phyloP scores from a whole-genome alignment of 2,329 filamentous ascomycete species.

The Talaromyces sp. region DNA sequence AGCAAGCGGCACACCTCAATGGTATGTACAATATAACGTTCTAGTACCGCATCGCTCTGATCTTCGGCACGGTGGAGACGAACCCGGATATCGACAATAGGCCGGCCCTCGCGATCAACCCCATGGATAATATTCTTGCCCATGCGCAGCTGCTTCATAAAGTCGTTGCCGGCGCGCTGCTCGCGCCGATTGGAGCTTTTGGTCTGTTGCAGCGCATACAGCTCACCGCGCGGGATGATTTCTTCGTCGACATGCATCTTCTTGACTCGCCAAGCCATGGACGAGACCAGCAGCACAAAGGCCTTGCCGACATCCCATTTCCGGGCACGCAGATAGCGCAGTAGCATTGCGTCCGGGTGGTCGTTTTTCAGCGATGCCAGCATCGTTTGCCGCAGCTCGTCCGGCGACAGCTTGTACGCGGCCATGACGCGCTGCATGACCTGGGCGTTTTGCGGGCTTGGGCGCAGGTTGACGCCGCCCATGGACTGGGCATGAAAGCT shows the following conservation, averaged over 20 bases:
- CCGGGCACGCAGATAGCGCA: slow-evolving; percentile 75
- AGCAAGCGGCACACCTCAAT: slow-evolving; percentile 90
- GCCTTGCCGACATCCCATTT: slow-evolving; percentile 94
- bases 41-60: slow-evolving; percentile 73
- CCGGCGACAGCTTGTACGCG: slow-evolving; percentile 61
- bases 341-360: slow-evolving; percentile 74
- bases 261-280: slow-evolving; percentile 78
- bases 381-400: slow-evolving; percentile 70
- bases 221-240: slow-evolving; percentile 71
- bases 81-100: slow-evolving; percentile 77
- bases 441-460: slow-evolving; percentile 53
- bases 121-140: slow-evolving; percentile 92
- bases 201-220: slow-evolving; percentile 54
- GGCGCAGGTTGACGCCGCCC: slow-evolving; percentile 23
- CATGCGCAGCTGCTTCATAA: slow-evolving; percentile 74
- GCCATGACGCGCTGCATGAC: slow-evolving; percentile 69
- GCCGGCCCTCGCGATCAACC: slow-evolving; percentile 71
- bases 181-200: slow-evolving; percentile 51
- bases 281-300: slow-evolving; percentile 83
- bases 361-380: slow-evolving; percentile 92
- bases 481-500: slow-evolving; percentile 16
- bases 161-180: slow-evolving; percentile 67
- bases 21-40: slow-evolving; percentile 82
- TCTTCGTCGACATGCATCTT: slow-evolving; percentile 82
- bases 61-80: slow-evolving; percentile 78